phyloP scores from a whole-genome alignment of 257 asterid genomes.

The Catharanthus roseus region DNA sequence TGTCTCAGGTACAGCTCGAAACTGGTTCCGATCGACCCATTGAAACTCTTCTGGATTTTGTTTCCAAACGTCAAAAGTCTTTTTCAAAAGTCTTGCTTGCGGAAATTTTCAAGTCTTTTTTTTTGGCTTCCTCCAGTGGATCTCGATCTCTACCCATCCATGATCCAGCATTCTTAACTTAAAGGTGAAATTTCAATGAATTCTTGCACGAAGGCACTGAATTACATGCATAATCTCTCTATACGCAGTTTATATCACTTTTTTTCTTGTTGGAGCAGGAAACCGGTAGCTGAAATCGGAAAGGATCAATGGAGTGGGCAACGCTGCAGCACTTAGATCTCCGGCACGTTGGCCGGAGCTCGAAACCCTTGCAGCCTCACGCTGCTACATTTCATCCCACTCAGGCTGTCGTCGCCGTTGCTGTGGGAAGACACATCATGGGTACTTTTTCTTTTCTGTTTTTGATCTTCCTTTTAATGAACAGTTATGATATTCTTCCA shows the following conservation, averaged over 20 bases:
- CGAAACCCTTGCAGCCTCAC: slow-evolving; percentile 92
- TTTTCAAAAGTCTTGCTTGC: background rate
- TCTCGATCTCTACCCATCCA: slow-evolving; percentile 3
- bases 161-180: background rate
- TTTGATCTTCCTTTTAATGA: too few species aligned
- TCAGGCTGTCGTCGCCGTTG: slow-evolving; percentile 81
- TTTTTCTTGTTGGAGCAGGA: background rate
- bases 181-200: background rate
- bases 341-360: slow-evolving; percentile 92
- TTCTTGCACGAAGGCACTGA: background rate
- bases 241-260: background rate
- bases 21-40: background rate
- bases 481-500: slow-evolving; percentile 7
- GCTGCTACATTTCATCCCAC: slow-evolving; percentile 92
- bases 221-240: background rate
- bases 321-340: slow-evolving; percentile 96
- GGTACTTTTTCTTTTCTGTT: slow-evolving; percentile 34
- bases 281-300: background rate
- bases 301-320: slow-evolving; percentile 78
- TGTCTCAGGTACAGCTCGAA: background rate
- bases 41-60: background rate
- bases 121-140: background rate
- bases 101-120: background rate
- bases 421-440: slow-evolving; percentile 63
- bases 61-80: too few species aligned